Evolutionary conservation across 768 basidiomycete species (phyloP), one percentile per base, ranked within the genome.

Genomic region (Phylloporus arenicola): DNA sequence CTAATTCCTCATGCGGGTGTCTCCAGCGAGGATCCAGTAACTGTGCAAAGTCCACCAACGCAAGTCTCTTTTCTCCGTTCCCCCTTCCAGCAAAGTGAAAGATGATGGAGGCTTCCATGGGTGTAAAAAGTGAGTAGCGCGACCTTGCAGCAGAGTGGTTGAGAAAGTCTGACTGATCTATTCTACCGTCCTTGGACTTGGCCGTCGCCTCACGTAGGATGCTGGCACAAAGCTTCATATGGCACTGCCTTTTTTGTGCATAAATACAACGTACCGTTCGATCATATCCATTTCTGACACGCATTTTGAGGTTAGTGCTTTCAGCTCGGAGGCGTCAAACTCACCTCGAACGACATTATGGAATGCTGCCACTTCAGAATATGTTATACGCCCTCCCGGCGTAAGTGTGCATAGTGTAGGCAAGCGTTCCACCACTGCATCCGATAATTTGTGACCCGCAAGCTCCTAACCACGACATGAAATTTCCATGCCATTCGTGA

Each of bases 31-130:
- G 90, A 65, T 98, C 94, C 47, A 98, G 72, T 20, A 98, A 70
- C 61, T 94, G 91, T 17, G 85, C 91, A 68, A 99, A 99, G 68
- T 99, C 96, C 39, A 89, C 70, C 34, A 95, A 70, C 10, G 92
- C 81, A 45, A 99, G 78, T 19, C 92, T 80, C 60, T 84, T 81
- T 42, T 73, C 73, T 3, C 74, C 71, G 40, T 75, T 72, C 13
- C 93, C 94, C 42, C 92, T 81, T 12, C 89, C 85, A 24, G 93
- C 93, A 71, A 97, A 98, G 68, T 99, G 95, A 73, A 97, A 99
- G 61, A 99, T 84, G 62, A 98, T 96, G 47, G 87, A 82, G n/a
- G 88, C 92, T 68, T 98, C 95, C 90, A 97, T 95, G 4, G 95
- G 95, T 1, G 92, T 94, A 69, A 97, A 97, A 46, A 95, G 79